Evolutionary conservation across 768 basidiomycete genomes (phyloP), one percentile per base, ranked within the genome.

Genomic region (Suillus subalutaceus): DNA sequence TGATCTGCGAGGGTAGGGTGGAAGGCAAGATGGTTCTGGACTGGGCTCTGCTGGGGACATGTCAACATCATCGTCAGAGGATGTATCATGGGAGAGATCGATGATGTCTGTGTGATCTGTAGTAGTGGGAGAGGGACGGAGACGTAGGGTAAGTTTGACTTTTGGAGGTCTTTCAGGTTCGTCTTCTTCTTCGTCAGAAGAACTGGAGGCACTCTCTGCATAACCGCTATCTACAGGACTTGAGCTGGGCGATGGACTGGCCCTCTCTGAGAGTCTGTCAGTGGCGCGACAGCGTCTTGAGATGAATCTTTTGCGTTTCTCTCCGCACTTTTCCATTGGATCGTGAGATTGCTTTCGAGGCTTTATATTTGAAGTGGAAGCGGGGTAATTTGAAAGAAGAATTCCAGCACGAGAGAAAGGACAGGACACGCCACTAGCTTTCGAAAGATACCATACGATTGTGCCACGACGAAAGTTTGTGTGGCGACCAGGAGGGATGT

Each of bases 391-490:
- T 73, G 85, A 89, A 4, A 91, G 83, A 44, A 87, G 82, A 60
- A 93, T 89, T n/a, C 90, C 90, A 1, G 85, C 88, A 65, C 87
- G 82, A 6, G 88, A 79, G 74, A 93, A 93, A 6, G 91, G 91
- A 76, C 91, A 93, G 0, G 88, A 86, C 7, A 88, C 84, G 60
- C 92, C 92, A 10, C 90, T 87, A 20, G 89, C 90, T 69, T 86
- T 85, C 73, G 87, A 88, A 66, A 93, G 82, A 75, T 92, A 93
- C 90, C 90, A 93, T 18, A 93, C 90, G 72, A 86, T 86, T 53
- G 91, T 93, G 38, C 92, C 92, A 43, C 88, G 84, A 65, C 91
- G 83, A 72, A 92, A 93, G 75, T 91, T 91, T 23, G 91, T 92
- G 46, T 83, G 68, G 41, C 89, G 35, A 16, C 26, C 46, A 52